These are phyloP conservation scores for Candida insectorum DNA, from an alignment of 805 yeast genomes.

Conservation along the genomic window DNA sequence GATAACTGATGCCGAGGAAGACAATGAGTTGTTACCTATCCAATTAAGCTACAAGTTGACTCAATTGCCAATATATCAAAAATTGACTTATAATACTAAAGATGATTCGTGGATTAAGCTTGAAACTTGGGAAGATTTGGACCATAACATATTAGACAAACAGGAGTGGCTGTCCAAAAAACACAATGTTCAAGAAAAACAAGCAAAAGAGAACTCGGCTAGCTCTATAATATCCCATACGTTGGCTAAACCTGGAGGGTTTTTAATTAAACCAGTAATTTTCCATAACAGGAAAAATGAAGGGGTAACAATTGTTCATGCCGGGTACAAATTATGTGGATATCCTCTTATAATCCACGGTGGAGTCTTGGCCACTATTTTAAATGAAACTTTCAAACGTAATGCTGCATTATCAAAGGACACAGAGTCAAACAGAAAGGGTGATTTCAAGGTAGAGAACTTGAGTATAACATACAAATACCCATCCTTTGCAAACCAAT, in stretches of 20 bases:
- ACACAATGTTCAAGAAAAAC: slow-evolving; percentile 4
- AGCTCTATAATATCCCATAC: slow-evolving; percentile 37
- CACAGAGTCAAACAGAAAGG: slow-evolving; percentile 34
- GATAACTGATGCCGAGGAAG: slow-evolving; percentile 18
- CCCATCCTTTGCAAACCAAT: slow-evolving; percentile 79
- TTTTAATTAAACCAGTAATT: slow-evolving; percentile 69
- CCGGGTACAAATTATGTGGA: slow-evolving; percentile 78
- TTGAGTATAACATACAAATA: slow-evolving; percentile 53
- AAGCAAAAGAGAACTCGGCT: slow-evolving; percentile 14
- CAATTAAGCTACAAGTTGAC: slow-evolving; percentile 48
- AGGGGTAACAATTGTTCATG: slow-evolving; percentile 64
- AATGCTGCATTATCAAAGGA: slow-evolving; percentile 40
- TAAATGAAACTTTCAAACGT: slow-evolving; percentile 72
- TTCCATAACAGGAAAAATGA: slow-evolving; percentile 60
- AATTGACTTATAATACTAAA: slow-evolving; percentile 42
- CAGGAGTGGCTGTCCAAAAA: slow-evolving; percentile 9
- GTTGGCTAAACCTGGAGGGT: slow-evolving; percentile 71
- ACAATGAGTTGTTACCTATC: slow-evolving; percentile 24
- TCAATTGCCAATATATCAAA: slow-evolving; percentile 48
- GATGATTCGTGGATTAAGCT: slow-evolving; percentile 45
- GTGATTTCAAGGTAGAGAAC: slow-evolving; percentile 46
- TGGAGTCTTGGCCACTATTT: slow-evolving; percentile 75
- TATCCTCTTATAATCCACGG: slow-evolving; percentile 89
- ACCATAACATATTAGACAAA: slow-evolving; percentile 31
- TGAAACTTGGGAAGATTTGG: slow-evolving; percentile 43